Evolutionary conservation across 257 asterid species (phyloP).

Genomic region (Echites panduratus): DNA sequence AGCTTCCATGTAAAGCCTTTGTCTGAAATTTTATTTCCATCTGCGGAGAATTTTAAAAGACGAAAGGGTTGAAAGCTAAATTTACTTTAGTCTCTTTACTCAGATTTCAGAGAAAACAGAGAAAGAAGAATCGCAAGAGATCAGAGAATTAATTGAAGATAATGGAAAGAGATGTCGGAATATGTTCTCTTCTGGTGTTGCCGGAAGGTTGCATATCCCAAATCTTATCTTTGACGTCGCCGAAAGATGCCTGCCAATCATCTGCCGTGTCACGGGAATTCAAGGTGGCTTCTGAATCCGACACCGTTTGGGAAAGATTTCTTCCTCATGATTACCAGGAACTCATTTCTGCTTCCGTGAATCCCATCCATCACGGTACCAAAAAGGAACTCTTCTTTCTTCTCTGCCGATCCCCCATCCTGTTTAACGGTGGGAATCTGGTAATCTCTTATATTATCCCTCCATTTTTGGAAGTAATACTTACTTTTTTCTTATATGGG

Average conservation of each 20-base stretch:
- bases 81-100: no score
- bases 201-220: constrained; percentile 22
- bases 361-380: constrained; percentile 19
- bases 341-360: constrained; percentile 11
- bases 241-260: constrained; percentile 17
- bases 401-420: constrained; percentile 23
- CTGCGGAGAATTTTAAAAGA: no score
- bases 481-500: no score
- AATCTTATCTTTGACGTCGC: constrained; percentile 22
- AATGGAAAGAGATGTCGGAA: background rate
- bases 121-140: no score
- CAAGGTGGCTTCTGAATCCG: constrained; percentile 29
- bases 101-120: no score
- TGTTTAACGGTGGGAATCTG: constrained; percentile 25
- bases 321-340: constrained; percentile 11
- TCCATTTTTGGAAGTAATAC: no score
- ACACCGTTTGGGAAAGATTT: constrained; percentile 24
- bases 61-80: no score
- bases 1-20: no score
- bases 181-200: background rate
- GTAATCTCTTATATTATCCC: no score
- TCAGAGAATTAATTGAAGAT: background rate
- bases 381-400: constrained; percentile 29
- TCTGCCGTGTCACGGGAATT: constrained; percentile 15
- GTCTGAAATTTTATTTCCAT: no score